Conservation (phyloP, 805 yeast genomes). For the Candida maltosa region DNA sequence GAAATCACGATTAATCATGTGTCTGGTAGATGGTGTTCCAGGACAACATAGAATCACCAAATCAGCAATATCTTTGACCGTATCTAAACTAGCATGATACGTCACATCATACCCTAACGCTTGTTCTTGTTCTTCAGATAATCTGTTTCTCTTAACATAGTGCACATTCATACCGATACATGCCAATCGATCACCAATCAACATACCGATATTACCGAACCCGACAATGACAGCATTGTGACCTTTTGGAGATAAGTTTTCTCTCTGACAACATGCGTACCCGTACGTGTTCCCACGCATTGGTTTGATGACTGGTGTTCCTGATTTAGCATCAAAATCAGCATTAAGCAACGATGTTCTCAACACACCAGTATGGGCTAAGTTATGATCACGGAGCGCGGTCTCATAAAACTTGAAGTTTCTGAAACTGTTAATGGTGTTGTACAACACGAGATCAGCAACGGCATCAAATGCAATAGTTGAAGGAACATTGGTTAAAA, state of each 20-base stretch:
- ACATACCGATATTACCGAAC: constrained; percentile 71
- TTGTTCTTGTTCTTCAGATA: constrained; percentile 29
- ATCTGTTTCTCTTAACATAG: constrained; percentile 55
- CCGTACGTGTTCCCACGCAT: constrained; percentile 27
- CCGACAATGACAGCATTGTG: constrained; percentile 67
- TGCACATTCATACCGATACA: constrained; percentile 62
- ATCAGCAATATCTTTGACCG: constrained; percentile 45
- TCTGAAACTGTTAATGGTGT: constrained; percentile 60
- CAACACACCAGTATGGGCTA: constrained; percentile 32
- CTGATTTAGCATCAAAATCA: constrained; percentile 31
- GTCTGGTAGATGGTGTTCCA: constrained; percentile 52
- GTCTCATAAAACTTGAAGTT: constrained; percentile 31
- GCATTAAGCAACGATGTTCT: constrained; percentile 38
- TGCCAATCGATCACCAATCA: constrained; percentile 53
- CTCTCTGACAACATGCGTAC: constrained; percentile 46
- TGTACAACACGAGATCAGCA: constrained; percentile 65
- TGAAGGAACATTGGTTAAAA: constrained; percentile 56
- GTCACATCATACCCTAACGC: constrained; percentile 43
- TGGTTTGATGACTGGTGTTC: constrained; percentile 15
- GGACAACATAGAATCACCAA: constrained; percentile 68
- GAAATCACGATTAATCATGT: constrained; percentile 48
- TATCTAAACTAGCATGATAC: constrained; percentile 35
- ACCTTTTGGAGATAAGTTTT: constrained; percentile 49
- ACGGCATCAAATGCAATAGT: constrained; percentile 65
- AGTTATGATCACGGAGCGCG: constrained; percentile 31